Evolutionary conservation across 140 eudicot genomes (phyloP).

Genomic region (Flaveria floridana): DNA sequence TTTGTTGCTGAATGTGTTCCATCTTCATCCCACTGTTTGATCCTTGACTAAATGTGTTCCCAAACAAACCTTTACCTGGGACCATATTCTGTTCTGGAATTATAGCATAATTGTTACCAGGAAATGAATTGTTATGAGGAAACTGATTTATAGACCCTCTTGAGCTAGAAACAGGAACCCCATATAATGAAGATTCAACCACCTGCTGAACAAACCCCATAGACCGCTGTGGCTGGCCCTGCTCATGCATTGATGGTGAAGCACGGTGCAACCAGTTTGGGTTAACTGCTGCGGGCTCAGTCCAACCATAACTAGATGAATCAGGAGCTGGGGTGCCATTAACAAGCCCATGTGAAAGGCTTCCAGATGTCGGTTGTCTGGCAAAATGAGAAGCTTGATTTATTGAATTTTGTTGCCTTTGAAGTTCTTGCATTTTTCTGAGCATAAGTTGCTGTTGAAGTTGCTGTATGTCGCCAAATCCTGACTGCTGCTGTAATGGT

Average conservation of each 20-base stretch:
- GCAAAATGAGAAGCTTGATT: slow-evolving; percentile 45
- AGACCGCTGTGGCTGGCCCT: slow-evolving; percentile 55
- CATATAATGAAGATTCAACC: slow-evolving; percentile 70
- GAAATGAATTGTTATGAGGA: slow-evolving; percentile 46
- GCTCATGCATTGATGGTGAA: slow-evolving; percentile 56
- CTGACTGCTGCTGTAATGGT: slow-evolving; percentile 61
- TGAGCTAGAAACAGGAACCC: slow-evolving; percentile 68
- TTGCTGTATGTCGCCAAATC: slow-evolving; percentile 64
- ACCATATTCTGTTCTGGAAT: slow-evolving; percentile 44
- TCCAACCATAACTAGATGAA: slow-evolving; percentile 48
- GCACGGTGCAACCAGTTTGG: slow-evolving; percentile 64
- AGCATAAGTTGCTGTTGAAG: slow-evolving; percentile 74
- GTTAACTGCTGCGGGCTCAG: slow-evolving; percentile 49
- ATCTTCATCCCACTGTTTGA: slow-evolving; percentile 38
- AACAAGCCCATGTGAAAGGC: slow-evolving; percentile 38
- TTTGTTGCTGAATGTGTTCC: slow-evolving; percentile 43
- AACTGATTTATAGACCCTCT: slow-evolving; percentile 45
- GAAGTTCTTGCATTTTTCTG: slow-evolving; percentile 82
- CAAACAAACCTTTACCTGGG: slow-evolving; percentile 46
- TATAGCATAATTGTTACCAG: slow-evolving; percentile 45
- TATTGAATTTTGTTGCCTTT: slow-evolving; percentile 54
- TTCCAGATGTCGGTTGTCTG: slow-evolving; percentile 50
- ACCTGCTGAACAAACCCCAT: slow-evolving; percentile 56
- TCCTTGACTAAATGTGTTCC: slow-evolving; percentile 49
- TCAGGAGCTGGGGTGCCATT: slow-evolving; percentile 54